Evolutionary conservation across 179 eudicot species (phyloP), one percentile per base, ranked within the genome.

Genomic region (Spinacia oleracea): DNA sequence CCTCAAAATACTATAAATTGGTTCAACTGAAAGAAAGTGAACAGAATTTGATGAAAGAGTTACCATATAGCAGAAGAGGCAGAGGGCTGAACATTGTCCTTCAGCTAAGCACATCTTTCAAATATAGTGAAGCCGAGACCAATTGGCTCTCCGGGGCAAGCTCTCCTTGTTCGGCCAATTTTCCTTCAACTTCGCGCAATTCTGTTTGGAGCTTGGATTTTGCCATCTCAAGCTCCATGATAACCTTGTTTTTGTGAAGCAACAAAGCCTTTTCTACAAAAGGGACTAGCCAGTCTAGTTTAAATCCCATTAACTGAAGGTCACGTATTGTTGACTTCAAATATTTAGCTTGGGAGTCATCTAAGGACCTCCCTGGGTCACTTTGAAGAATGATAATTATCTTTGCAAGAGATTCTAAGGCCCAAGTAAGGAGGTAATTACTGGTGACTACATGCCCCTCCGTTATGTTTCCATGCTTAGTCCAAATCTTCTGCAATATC

Each of bases 381-480:
- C 23, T 40, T 25, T 75, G 16, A 42, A 75, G 78, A 45, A 62
- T 14, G 27, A 16, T 18, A 27, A 64, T n/a, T 40, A 65, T 32
- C n/a, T 63, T 46, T 9, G 62, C 79, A 6, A 76, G 72, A 46
- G 62, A 45, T 9, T 75, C 78, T 48, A 76, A 63, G 62, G 72
- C 63, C 79, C 48, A 65, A 15, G 60, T 31, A 23, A 64, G 31
- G 14, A 74, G 60, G 34, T 32, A 20, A 31, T 32, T 25, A 48
- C 46, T 64, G 25, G 31, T 29, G 29, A 76, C 70, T 6, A 9
- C 10, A 76, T 46, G 62, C 29, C 63, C 72, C 50, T 64, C 46
- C 18, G 65, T 48, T 20, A 76, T 76, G 20, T 64, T 63, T 38
- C 71, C 78, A 63, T 46, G 45, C 70, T 75, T 63, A 9, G 45